Base-by-base conservation (phyloP, 768 basidiomycete species). In the Myochromella boudieri region DNA sequence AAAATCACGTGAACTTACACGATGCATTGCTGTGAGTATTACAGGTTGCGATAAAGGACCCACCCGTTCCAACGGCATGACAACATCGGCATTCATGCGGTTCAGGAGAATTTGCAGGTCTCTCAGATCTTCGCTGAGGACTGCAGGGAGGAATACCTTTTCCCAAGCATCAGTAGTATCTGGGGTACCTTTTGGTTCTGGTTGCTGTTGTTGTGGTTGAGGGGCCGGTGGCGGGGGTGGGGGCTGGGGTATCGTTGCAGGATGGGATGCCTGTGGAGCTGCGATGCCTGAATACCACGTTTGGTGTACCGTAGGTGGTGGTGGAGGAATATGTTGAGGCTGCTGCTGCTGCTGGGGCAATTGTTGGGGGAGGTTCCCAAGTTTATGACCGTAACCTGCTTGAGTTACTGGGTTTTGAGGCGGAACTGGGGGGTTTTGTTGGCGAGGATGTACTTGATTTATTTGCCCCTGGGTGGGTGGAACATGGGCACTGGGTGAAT, bases 231-330 rank as follows among this genome's bases (percentile, higher is more conserved):
- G 75, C 42, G 58, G 59, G 33, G 67, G 60, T 6, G 70, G 68
- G 21, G 76, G 69, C 46, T 76, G 87, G 1, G 85, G 86, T 12
- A 85, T 77, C 14, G 84, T 82, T 7, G 84, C 79, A 22, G 86
- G 88, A 56, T 89, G 87, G 0, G 88, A 91, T 0, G 87, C 87
- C 52, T 90, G 88, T 32, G 88, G 88, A 2, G 88, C 87, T 41
- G 85, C 86, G 38, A 91, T 87, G 18, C 71, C 67, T 1, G 81
- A 67, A 61, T 82, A 87, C 87, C 87, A 90, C 12, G 70, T 64
- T 36, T 78, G 74, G 41, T 70, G 78, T 57, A 74, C 65, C 15
- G 49, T 67, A 31, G 62, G 62, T 3, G 67, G 58, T 27, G 68
- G 65, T 32, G 65, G 51, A 46, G 60, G 59, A 18, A 46, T 33